Percentiles rank a stretch among this genome's conserved stretches.
Evolutionary conservation across 2,329 filamentous ascomycete genomes (phyloP).

Genomic region (Fusarium nodosum): DNA sequence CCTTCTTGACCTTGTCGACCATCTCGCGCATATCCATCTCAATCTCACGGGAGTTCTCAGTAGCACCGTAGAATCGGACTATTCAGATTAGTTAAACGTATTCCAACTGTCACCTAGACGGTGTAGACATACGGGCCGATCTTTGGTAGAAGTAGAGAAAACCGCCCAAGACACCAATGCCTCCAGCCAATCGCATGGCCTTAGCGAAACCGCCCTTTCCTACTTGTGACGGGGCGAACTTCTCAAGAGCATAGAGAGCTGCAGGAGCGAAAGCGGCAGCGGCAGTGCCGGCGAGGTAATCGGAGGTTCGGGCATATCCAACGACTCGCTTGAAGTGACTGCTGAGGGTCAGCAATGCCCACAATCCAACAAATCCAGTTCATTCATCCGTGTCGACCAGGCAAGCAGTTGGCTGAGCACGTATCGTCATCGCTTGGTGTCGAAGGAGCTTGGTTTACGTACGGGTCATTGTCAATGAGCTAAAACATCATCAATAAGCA

Average conservation of each 20-base stretch:
- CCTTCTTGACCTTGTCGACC: conserved; percentile 94
- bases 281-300: conserved; percentile 80
- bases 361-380: neutral
- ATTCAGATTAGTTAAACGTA: conserved; percentile 3
- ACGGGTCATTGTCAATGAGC: conserved; percentile 99
- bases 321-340: conserved; percentile 94
- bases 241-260: conserved; percentile 84
- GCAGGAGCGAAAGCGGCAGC: conserved; percentile 80
- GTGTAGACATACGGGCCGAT: conserved; percentile 76
- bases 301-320: conserved; percentile 85
- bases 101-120: neutral
- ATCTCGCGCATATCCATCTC: conserved; percentile 99
- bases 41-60: conserved; percentile 90
- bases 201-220: conserved; percentile 85
- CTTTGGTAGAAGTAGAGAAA: conserved; percentile 89
- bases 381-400: neutral
- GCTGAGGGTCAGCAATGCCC: conserved; percentile 49
- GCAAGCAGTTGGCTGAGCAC: neutral
- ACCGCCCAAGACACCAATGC: conserved; percentile 80
- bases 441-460: conserved; percentile 54
- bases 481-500: conserved; percentile 61
- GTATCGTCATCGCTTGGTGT: conserved; percentile 11
- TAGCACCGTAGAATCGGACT: conserved; percentile 97
- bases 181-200: conserved; percentile 82
- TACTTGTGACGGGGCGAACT: conserved; percentile 85